phyloP scores from a whole-genome alignment of 768 basidiomycete genomes.

The Calocybe gangraenosa region DNA sequence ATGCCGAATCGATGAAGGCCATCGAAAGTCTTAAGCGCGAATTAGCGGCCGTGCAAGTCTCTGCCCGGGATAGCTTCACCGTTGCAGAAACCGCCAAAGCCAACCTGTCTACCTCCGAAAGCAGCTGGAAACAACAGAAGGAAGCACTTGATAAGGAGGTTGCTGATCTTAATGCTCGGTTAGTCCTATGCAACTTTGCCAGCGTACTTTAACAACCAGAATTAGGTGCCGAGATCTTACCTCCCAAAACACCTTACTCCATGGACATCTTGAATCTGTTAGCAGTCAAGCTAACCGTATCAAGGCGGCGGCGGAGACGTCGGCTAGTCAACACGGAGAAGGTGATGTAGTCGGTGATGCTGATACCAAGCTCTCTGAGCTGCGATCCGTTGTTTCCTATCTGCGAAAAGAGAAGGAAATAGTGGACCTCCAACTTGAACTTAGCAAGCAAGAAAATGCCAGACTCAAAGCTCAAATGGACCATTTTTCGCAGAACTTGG shows the following conservation, averaged over 20 bases:
- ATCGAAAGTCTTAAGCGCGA: constrained; percentile 64
- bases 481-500: constrained; percentile 61
- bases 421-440: constrained; percentile 81
- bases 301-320: constrained; percentile 59
- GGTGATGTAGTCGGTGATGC: constrained; percentile 43
- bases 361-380: constrained; percentile 65
- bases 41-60: constrained; percentile 44
- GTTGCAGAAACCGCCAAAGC: constrained; percentile 71
- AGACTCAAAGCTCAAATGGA: constrained; percentile 76
- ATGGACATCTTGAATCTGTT: constrained; percentile 82
- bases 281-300: constrained; percentile 82
- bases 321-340: constrained; percentile 36
- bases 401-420: constrained; percentile 91
- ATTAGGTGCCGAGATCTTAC: constrained; percentile 68
- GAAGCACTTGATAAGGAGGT: constrained; percentile 77
- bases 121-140: constrained; percentile 79
- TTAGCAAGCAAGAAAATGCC: constrained; percentile 70
- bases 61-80: constrained; percentile 54
- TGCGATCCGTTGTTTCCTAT: constrained; percentile 77
- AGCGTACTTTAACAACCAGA: background rate
- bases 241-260: constrained; percentile 72
- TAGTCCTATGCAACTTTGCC: constrained; percentile 15
- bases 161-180: constrained; percentile 68
- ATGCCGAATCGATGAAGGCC: constrained; percentile 79
- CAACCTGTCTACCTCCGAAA: constrained; percentile 67